A percentile compares a stretch with the other conserved stretches of the same genome.
Conservation (phyloP, 768 basidiomycete species). For the Scleroderma citrinum region DNA sequence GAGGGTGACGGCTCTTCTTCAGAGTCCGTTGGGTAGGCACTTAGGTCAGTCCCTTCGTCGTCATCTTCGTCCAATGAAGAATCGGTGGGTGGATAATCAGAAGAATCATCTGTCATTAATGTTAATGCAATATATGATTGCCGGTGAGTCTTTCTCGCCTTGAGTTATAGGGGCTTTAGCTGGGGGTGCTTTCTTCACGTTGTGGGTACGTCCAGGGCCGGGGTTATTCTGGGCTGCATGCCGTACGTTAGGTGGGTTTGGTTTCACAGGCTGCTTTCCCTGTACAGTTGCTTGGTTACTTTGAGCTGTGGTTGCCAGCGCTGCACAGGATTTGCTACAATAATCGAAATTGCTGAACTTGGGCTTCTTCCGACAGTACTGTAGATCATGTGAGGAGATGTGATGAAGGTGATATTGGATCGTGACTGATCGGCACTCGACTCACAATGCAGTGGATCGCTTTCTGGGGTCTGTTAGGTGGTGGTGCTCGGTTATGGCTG, state of each 20-base stretch:
- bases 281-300: constrained; percentile 13
- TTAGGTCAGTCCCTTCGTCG: constrained; percentile 22
- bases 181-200: constrained; percentile 12
- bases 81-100: constrained; percentile 17
- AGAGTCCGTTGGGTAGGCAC: constrained; percentile 28
- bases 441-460: constrained; percentile 24
- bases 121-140: background rate
- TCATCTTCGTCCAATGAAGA: constrained; percentile 9
- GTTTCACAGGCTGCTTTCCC: constrained; percentile 12
- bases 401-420: constrained; percentile 14
- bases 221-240: constrained; percentile 5
- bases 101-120: constrained; percentile 7
- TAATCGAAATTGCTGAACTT: constrained; percentile 56
- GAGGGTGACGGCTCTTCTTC: constrained; percentile 14
- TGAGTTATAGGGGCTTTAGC: constrained; percentile 12
- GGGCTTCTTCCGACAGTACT: constrained; percentile 53
- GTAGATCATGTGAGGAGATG: background rate
- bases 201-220: constrained; percentile 3
- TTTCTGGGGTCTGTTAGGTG: constrained; percentile 11
- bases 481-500: constrained; percentile 8
- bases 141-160: constrained; percentile 15
- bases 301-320: constrained; percentile 33
- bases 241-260: constrained; percentile 10
- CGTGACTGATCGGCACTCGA: constrained; percentile 22
- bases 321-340: constrained; percentile 61